A percentile compares a stretch with the other conserved stretches of the same genome.
phyloP scores from a whole-genome alignment of 805 yeast species.

The Candida pseudofarinosa region DNA sequence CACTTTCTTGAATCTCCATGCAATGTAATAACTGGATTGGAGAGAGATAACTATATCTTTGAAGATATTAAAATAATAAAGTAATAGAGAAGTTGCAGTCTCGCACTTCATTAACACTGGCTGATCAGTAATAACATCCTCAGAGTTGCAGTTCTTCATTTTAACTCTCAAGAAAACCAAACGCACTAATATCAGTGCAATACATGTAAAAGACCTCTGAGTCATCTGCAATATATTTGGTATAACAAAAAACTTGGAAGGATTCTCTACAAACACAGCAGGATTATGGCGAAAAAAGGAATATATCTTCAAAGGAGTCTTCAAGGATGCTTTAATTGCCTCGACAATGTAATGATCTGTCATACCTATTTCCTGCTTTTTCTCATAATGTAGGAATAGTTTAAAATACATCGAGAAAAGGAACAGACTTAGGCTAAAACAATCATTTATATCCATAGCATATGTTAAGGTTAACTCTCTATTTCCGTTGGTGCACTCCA shows the following conservation, averaged over 20 bases:
- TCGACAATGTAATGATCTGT: slow-evolving; percentile 34
- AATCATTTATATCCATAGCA: slow-evolving; percentile 22
- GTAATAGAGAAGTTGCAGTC: not conserved
- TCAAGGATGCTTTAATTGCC: slow-evolving; percentile 16
- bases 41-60: slow-evolving; percentile 23
- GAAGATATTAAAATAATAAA: not conserved
- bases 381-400: slow-evolving; percentile 39
- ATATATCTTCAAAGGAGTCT: slow-evolving; percentile 29
- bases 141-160: not conserved
- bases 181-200: slow-evolving; percentile 17
- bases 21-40: slow-evolving; percentile 58
- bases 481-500: slow-evolving; percentile 11
- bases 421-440: slow-evolving; percentile 25
- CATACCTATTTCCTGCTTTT: slow-evolving; percentile 17
- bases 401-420: slow-evolving; percentile 26
- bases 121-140: not conserved
- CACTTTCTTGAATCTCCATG: slow-evolving; percentile 65
- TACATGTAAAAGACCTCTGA: slow-evolving; percentile 19
- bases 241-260: slow-evolving; percentile 36
- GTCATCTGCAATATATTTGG: slow-evolving; percentile 28
- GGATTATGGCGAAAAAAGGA: slow-evolving; percentile 28
- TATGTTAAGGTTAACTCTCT: slow-evolving; percentile 17
- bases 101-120: not conserved
- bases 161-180: not conserved
- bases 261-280: slow-evolving; percentile 36